Percentiles rank a stretch among this genome's conserved stretches.
Evolutionary conservation across 495 filamentous ascomycete genomes (phyloP).

Genomic region (Terfezia claveryi): DNA sequence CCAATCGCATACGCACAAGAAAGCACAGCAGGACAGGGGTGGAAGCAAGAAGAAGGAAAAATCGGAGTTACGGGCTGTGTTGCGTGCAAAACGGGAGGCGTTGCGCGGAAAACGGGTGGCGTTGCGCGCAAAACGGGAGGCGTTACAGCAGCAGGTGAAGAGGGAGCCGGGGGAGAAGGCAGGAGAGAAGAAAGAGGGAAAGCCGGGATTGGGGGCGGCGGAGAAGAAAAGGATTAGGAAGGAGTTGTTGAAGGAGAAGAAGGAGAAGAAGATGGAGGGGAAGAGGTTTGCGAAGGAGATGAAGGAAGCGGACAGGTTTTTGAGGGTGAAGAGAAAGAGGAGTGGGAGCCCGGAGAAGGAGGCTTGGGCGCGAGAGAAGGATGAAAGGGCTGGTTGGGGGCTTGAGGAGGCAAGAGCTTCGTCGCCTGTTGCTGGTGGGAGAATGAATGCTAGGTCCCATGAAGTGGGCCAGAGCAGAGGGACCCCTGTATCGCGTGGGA

Average conservation of each 20-base stretch:
- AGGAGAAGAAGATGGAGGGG: neutral
- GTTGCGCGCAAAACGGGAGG: neutral
- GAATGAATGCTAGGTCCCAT: no score
- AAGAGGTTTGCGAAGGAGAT: neutral
- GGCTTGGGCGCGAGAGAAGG: neutral
- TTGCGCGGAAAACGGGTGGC: no score
- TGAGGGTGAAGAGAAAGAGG: neutral
- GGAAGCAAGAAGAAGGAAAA: no score
- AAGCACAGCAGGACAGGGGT: no score
- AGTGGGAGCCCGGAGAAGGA: neutral
- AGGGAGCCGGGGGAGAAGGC: neutral
- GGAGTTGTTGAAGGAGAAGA: neutral
- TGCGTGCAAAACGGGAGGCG: neutral
- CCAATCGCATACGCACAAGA: no score
- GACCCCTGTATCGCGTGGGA: no score
- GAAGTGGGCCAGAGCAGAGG: no score
- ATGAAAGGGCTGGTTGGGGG: neutral
- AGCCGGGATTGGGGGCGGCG: neutral
- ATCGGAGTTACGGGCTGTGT: no score
- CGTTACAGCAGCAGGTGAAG: neutral
- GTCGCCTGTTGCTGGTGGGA: neutral
- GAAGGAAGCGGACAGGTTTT: neutral
- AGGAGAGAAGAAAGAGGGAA: neutral
- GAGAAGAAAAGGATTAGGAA: neutral
- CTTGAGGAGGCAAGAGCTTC: neutral